Evolutionary conservation across 2,329 filamentous ascomycete species (phyloP).

Genomic region (Colletotrichum nymphaeae): DNA sequence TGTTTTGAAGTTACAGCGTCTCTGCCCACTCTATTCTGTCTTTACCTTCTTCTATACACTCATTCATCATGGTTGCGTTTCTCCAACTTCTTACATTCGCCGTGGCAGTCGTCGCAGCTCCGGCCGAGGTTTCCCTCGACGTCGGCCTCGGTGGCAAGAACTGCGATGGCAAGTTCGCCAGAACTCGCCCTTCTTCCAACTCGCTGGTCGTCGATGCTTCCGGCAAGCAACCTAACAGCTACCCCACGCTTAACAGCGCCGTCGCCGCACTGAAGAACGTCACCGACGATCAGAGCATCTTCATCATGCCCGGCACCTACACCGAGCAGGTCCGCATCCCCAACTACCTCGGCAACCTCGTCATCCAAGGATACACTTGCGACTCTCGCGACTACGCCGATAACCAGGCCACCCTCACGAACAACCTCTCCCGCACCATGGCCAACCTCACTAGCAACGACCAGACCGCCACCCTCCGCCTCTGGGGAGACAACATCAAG

Average conservation of each 20-base stretch:
- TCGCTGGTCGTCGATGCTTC: slow-evolving; percentile 26
- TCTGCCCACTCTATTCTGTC: not conserved
- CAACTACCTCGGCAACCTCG: slow-evolving; percentile 47
- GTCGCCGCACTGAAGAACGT: slow-evolving; percentile 37
- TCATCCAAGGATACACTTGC: slow-evolving; percentile 65
- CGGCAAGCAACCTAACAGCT: slow-evolving; percentile 21
- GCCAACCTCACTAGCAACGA: slow-evolving; percentile 58
- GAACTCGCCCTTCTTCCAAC: not conserved
- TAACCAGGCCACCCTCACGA: slow-evolving; percentile 60
- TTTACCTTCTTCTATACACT: not conserved
- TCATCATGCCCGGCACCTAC: slow-evolving; percentile 72
- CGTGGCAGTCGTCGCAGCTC: not conserved
- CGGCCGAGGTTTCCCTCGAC: not conserved
- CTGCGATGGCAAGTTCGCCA: slow-evolving; percentile 17
- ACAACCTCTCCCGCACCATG: slow-evolving; percentile 43
- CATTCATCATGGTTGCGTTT: slow-evolving; percentile 22
- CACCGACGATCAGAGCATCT: slow-evolving; percentile 47
- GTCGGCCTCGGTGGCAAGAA: not conserved
- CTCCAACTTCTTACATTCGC: slow-evolving; percentile 2
- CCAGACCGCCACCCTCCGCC: slow-evolving; percentile 49
- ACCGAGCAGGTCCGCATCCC: slow-evolving; percentile 38
- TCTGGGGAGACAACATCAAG: slow-evolving; percentile 69
- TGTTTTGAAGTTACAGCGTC: not conserved
- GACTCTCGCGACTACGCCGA: slow-evolving; percentile 56
- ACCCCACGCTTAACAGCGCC: slow-evolving; percentile 23